phyloP scores from a whole-genome alignment of 176 grass and related monocot genomes.

The Guadua angustifolia region DNA sequence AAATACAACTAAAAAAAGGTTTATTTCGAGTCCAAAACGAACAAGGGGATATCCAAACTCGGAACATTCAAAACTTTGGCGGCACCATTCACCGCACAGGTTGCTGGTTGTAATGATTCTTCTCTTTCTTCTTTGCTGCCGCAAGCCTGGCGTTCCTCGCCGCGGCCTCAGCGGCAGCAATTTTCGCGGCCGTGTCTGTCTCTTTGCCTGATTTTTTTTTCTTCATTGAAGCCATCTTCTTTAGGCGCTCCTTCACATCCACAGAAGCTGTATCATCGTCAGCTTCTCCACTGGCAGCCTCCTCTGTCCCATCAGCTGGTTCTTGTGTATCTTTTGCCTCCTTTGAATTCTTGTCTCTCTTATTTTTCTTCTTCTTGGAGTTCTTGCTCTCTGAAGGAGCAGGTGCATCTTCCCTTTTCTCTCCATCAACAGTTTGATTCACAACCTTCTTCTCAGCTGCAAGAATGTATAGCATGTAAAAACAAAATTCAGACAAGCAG shows the following conservation, averaged over 20 bases:
- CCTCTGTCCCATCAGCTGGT: conserved; percentile 58
- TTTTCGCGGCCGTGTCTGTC: conserved; percentile 72
- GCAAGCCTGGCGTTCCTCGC: conserved; percentile 85
- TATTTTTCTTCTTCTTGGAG: conserved; percentile 91
- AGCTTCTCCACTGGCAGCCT: conserved; percentile 57
- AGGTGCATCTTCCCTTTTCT: conserved; percentile 58
- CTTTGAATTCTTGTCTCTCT: conserved; percentile 79
- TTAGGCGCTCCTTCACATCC: conserved; percentile 90
- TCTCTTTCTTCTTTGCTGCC: conserved; percentile 98
- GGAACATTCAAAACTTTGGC: conserved; percentile 53
- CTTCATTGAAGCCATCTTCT: conserved; percentile 93
- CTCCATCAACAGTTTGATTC: conserved; percentile 65
- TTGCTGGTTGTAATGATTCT: conserved; percentile 98
- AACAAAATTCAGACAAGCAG: neutral
- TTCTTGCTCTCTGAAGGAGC: conserved; percentile 75
- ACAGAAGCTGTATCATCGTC: conserved; percentile 65
- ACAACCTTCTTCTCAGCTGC: conserved; percentile 58
- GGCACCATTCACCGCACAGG: conserved; percentile 72
- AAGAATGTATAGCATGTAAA: conserved; percentile 33
- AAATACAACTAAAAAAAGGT: conserved; percentile 43
- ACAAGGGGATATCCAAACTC: conserved; percentile 67
- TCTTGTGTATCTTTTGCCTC: conserved; percentile 64
- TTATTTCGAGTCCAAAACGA: conserved; percentile 65
- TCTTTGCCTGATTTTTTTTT: conserved; percentile 97
- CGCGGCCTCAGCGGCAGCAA: conserved; percentile 75